Base-by-base conservation (phyloP, 148 eudicot species). In the Fagopyrum homotropicum region DNA sequence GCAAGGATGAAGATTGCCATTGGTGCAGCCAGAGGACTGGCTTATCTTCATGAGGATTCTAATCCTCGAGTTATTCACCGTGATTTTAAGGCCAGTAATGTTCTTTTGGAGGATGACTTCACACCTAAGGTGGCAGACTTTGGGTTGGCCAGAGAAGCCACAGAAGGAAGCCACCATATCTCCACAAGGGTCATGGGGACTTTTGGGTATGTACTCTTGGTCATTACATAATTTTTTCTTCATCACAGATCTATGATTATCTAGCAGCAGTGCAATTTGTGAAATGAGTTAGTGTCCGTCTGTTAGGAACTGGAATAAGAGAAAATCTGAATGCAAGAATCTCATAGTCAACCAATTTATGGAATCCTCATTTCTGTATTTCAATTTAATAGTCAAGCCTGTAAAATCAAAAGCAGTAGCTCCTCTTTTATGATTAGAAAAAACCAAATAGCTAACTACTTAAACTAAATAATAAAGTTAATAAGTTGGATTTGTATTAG, bases 181-280 rank as follows among this genome's bases (percentile, higher is more conserved):
- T 96, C 99, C 40, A 96, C 98, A n/a, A 88, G 97, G 64, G 99
- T 96, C 45, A 96, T 96, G 99, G 99, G 99, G 79, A 96, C 99
- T 80, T 96, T 96, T 75, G 99, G 99, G 99, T 96, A 92, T 69
- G 76, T 72, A 59, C 57, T 14, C 9, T 75, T 68, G 8, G 9
- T 74, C 75, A 59, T 3, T 22, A 19, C 64, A 59, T 59, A 59
- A 59, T 64, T 12, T 49, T 49, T 49, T 49, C 52, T 49, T 64
- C 40, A 26, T 61, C 44, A 64, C 9, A 22, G 11, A 59, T 59
- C 60, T 55, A 55, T 16, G 6, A n/a, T 55, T 55, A 22, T 55
- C 59, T 55, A 55, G 59, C 17, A 12, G 16, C 59, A 35, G 40
- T 35, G 40, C 40, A 35, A 1, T 35, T 35, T 35, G 40, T 35